Conservation (phyloP, 306 rosid genomes). For the Castanea crenata region DNA sequence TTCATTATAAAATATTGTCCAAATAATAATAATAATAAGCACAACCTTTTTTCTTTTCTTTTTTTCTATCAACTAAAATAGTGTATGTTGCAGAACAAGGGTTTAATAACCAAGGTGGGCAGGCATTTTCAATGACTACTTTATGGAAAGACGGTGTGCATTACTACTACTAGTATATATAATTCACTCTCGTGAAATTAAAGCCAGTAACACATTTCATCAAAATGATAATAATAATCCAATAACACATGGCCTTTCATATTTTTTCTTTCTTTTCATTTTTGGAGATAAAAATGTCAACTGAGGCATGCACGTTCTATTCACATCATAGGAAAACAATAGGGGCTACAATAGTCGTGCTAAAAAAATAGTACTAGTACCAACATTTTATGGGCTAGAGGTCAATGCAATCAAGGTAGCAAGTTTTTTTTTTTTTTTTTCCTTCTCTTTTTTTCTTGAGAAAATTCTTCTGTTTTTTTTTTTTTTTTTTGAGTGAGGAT, state of each 20-base stretch:
- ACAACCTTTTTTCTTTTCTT: background rate
- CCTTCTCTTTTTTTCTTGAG: no score
- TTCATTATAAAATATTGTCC: background rate
- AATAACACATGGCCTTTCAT: background rate
- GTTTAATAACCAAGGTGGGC: no score
- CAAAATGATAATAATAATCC: no score
- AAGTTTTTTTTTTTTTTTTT: no score
- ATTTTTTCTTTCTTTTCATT: background rate
- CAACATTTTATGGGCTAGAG: background rate
- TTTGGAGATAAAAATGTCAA: background rate
- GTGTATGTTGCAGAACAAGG: no score
- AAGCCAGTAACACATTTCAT: background rate
- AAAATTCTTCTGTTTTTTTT: no score
- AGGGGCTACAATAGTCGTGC: background rate
- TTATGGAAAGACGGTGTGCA: background rate
- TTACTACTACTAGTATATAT: background rate
- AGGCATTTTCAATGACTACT: background rate
- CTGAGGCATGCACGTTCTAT: background rate
- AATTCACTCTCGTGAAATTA: background rate
- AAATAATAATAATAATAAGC: background rate
- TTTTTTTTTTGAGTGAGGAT: no score
- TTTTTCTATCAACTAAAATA: no score
- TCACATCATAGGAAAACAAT: background rate
- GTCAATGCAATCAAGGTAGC: background rate
- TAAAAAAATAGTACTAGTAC: background rate